A percentile compares a stretch with the other conserved stretches of the same genome.
These are phyloP conservation scores for Linum usitatissimum DNA, from an alignment of 345 rosid species.

Conservation along the genomic window DNA sequence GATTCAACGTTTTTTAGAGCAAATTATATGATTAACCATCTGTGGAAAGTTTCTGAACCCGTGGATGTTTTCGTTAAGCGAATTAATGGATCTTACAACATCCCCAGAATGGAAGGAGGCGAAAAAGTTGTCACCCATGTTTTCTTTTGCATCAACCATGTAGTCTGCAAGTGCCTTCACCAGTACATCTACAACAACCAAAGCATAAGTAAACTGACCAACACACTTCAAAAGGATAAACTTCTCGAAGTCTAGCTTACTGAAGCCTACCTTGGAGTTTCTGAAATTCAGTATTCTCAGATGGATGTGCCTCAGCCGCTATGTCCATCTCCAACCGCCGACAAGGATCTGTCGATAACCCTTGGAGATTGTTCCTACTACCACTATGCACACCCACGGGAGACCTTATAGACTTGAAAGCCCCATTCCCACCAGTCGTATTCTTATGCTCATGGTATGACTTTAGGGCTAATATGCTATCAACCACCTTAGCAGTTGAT, in stretches of 20 bases:
- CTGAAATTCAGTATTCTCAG: constrained; percentile 26
- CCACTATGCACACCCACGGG: constrained; percentile 47
- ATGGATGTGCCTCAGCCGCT: constrained; percentile 25
- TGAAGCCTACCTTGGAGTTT: constrained; percentile 36
- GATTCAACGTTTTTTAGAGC: not conserved
- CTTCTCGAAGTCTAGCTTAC: not conserved
- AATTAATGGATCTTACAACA: constrained; percentile 28
- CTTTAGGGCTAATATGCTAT: constrained; percentile 76
- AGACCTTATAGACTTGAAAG: constrained; percentile 46
- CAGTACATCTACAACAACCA: constrained; percentile 31
- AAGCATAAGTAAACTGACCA: not conserved
- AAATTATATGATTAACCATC: not conserved
- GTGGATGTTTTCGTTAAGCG: not conserved
- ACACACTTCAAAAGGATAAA: not conserved
- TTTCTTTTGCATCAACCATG: constrained; percentile 61
- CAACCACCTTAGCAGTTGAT: constrained; percentile 66
- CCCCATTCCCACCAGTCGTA: constrained; percentile 38
- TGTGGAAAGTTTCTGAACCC: not conserved
- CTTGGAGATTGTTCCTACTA: constrained; percentile 19
- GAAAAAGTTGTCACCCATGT: constrained; percentile 38
- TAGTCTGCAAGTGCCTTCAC: constrained; percentile 42
- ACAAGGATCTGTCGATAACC: constrained; percentile 36
- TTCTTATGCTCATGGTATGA: constrained; percentile 62
- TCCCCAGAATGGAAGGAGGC: constrained; percentile 28
- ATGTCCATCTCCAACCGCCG: constrained; percentile 48